Evolutionary conservation across 208 protist genomes (phyloP).

Genomic region (Trypanosoma lewisi): DNA sequence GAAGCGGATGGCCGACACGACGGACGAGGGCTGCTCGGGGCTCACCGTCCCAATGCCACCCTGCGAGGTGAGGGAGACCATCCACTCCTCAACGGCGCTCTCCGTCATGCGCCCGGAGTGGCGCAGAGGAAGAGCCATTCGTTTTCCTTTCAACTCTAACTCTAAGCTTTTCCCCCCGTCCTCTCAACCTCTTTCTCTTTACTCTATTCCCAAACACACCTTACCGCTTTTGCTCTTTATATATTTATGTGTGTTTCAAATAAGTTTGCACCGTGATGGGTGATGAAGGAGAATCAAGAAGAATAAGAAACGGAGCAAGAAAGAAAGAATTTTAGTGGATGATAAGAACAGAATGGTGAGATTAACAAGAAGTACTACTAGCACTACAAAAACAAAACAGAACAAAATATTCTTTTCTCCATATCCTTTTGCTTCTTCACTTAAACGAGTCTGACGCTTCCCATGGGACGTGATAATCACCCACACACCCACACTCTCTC

Average conservation of each 20-base stretch:
- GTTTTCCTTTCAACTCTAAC: neutral
- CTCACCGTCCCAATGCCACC: conserved; percentile 5
- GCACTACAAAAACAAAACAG: too few relatives aligned
- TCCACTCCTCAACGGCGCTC: neutral
- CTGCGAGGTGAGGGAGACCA: neutral
- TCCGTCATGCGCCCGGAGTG: neutral
- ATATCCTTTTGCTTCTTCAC: too few relatives aligned
- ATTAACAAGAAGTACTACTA: neutral
- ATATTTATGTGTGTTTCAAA: neutral
- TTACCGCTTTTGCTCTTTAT: neutral
- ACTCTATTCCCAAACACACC: neutral
- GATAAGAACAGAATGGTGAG: neutral
- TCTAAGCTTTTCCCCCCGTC: neutral
- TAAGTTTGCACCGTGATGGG: neutral
- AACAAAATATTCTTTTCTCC: too few relatives aligned
- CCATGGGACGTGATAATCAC: neutral
- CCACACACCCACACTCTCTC: neutral
- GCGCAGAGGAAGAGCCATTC: conserved; percentile 1
- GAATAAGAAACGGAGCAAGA: neutral
- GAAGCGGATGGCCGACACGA: conserved; percentile 52
- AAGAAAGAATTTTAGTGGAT: neutral
- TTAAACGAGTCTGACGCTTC: neutral
- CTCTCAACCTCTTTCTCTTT: neutral
- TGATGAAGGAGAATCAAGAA: too few relatives aligned
- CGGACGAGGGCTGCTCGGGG: conserved; percentile 18